Conservation (phyloP, 2,329 filamentous ascomycete species). For the Juglanconis oblonga region DNA sequence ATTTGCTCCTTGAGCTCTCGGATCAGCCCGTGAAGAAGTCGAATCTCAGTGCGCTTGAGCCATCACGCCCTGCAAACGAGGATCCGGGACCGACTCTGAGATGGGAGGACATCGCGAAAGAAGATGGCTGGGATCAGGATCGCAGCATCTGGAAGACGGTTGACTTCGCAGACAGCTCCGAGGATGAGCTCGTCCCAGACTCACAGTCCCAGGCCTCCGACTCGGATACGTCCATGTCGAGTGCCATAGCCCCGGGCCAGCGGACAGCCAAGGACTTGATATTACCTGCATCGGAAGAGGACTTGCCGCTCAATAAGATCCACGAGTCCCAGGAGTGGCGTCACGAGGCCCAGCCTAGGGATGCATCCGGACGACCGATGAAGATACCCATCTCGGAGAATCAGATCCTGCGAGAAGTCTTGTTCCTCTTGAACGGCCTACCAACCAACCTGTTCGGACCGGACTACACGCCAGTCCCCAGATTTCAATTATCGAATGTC, state of each 20-base stretch:
- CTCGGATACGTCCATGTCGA: slow-evolving; percentile 28
- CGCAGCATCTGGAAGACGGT: slow-evolving; percentile 68
- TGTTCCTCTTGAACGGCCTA: slow-evolving; percentile 83
- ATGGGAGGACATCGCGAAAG: slow-evolving; percentile 76
- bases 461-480: slow-evolving; percentile 35
- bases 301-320: slow-evolving; percentile 33
- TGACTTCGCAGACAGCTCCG: slow-evolving; percentile 66
- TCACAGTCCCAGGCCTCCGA: slow-evolving; percentile 30
- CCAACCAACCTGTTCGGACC: slow-evolving; percentile 67
- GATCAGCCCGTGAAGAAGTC: slow-evolving; percentile 74
- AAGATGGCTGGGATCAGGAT: slow-evolving; percentile 70
- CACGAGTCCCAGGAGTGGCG: slow-evolving; percentile 47
- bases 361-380: slow-evolving; percentile 30
- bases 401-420: slow-evolving; percentile 69
- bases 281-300: slow-evolving; percentile 29
- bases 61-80: slow-evolving; percentile 43
- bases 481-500: slow-evolving; percentile 46
- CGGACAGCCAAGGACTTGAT: slow-evolving; percentile 29
- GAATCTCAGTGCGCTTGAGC: slow-evolving; percentile 59
- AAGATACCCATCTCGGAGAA: slow-evolving; percentile 63
- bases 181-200: slow-evolving; percentile 48
- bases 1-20: slow-evolving; percentile 76
- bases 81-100: slow-evolving; percentile 52
- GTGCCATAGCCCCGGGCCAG: slow-evolving; percentile 24
- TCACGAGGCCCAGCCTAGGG: slow-evolving; percentile 22